A percentile compares a stretch with the other conserved stretches of the same genome.
phyloP scores from a whole-genome alignment of 225 moss, liverwort and hornwort species.

The Marchantia polymorpha region DNA sequence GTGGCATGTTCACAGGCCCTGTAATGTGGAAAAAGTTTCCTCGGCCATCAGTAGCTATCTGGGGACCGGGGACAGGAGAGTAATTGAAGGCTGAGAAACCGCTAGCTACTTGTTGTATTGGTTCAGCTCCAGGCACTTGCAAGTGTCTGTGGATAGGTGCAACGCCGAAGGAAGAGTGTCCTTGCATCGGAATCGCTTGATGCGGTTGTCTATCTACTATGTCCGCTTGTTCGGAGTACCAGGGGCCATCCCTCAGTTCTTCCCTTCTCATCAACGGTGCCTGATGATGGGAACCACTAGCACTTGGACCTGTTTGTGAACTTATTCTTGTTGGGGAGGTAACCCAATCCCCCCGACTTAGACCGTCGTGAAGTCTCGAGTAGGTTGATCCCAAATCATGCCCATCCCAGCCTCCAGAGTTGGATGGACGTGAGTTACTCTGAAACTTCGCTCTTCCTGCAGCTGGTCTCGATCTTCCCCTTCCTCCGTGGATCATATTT shows the following conservation, averaged over 20 bases:
- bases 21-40: conserved; percentile 20
- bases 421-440: neutral
- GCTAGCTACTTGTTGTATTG: conserved; percentile 26
- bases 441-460: conserved; percentile 21
- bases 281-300: conserved; percentile 7
- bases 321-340: conserved; percentile 5
- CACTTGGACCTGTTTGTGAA: conserved; percentile 19
- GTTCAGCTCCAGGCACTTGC: conserved; percentile 24
- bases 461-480: conserved; percentile 25
- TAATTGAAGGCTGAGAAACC: conserved; percentile 26
- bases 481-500: conserved; percentile 22
- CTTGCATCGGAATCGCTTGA: conserved; percentile 21
- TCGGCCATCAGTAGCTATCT: conserved; percentile 20
- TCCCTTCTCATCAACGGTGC: conserved; percentile 11
- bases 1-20: conserved; percentile 20
- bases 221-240: conserved; percentile 23
- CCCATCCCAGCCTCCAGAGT: conserved; percentile 4
- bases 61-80: conserved; percentile 12
- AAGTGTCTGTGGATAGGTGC: conserved; percentile 25
- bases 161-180: conserved; percentile 18
- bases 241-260: conserved; percentile 18
- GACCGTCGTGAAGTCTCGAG: conserved; percentile 18
- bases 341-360: conserved; percentile 11
- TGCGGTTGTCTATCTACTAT: conserved; percentile 20
- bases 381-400: conserved; percentile 17